phyloP scores from a whole-genome alignment of 768 basidiomycete genomes.

The Panellus pusillus region DNA sequence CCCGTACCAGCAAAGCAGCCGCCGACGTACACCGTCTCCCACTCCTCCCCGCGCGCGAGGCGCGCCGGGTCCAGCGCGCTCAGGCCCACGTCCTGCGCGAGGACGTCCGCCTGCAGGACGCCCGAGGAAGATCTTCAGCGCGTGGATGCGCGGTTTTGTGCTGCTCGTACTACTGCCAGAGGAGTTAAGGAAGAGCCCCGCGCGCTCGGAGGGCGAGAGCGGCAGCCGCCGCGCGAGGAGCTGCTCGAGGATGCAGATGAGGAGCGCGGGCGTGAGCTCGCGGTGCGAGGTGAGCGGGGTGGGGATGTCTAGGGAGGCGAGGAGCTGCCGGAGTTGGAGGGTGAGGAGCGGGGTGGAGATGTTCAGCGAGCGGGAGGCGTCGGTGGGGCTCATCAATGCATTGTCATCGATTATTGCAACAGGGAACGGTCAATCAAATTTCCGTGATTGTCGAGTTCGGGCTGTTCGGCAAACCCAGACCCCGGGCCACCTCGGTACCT shows the following conservation, averaged over 20 bases:
- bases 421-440: too few relatives aligned
- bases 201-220: constrained; percentile 28
- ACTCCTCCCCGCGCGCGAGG: constrained; percentile 63
- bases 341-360: constrained; percentile 25
- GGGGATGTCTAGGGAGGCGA: constrained; percentile 44
- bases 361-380: too few relatives aligned
- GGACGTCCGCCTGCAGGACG: constrained; percentile 64
- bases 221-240: constrained; percentile 57
- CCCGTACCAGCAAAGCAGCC: constrained; percentile 72
- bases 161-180: constrained; percentile 18
- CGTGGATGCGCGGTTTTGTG: constrained; percentile 48
- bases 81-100: constrained; percentile 61
- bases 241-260: constrained; percentile 69
- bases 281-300: constrained; percentile 47
- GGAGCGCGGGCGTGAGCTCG: constrained; percentile 71
- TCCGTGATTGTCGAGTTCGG: too few relatives aligned
- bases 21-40: constrained; percentile 66
- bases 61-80: constrained; percentile 62
- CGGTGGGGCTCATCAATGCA: too few relatives aligned
- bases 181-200: constrained; percentile 7
- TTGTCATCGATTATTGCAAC: too few relatives aligned
- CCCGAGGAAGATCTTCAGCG: constrained; percentile 78
- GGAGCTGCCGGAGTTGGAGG: constrained; percentile 46
- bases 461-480: too few relatives aligned
- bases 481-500: too few relatives aligned